Evolutionary conservation across 305 asterid genomes (phyloP).

Genomic region (Solanum aculeatissimum): DNA sequence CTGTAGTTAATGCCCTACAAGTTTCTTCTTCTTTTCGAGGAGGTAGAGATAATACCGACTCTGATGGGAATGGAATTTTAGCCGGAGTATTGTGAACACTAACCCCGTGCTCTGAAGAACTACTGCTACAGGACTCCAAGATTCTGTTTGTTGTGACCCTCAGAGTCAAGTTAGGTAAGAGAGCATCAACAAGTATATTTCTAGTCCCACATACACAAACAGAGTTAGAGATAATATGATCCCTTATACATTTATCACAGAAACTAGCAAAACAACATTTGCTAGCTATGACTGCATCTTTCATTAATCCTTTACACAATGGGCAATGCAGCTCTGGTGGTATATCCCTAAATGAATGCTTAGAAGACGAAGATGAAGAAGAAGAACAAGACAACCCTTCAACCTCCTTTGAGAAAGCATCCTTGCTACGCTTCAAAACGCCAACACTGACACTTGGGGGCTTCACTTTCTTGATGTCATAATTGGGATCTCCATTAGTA

Average conservation of each 20-base stretch:
- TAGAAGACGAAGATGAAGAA: not conserved
- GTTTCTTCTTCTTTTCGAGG: not conserved
- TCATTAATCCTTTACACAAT: not conserved
- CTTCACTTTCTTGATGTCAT: slow-evolving; percentile 41
- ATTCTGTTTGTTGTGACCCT: not conserved
- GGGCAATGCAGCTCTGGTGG: not conserved
- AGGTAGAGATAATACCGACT: not conserved
- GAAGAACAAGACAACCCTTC: slow-evolving; percentile 16
- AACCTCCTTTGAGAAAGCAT: slow-evolving; percentile 45
- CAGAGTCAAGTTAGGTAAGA: slow-evolving; percentile 2
- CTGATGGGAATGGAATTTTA: slow-evolving; percentile 53
- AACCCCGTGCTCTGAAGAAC: not conserved
- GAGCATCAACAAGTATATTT: not conserved
- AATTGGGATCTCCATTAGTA: not conserved
- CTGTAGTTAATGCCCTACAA: slow-evolving; percentile 19
- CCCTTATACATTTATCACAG: not conserved
- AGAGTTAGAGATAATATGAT: not conserved
- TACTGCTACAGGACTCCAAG: not conserved
- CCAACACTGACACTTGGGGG: slow-evolving; percentile 54
- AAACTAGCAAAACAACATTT: not conserved
- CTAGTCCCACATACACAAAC: not conserved
- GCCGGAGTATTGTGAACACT: slow-evolving; percentile 53
- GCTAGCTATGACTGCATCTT: not conserved
- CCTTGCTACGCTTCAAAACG: not conserved
- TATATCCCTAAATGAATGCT: not conserved